phyloP scores from a whole-genome alignment of 352 stramenopile species.

The Globisporangium uncinulatum region DNA sequence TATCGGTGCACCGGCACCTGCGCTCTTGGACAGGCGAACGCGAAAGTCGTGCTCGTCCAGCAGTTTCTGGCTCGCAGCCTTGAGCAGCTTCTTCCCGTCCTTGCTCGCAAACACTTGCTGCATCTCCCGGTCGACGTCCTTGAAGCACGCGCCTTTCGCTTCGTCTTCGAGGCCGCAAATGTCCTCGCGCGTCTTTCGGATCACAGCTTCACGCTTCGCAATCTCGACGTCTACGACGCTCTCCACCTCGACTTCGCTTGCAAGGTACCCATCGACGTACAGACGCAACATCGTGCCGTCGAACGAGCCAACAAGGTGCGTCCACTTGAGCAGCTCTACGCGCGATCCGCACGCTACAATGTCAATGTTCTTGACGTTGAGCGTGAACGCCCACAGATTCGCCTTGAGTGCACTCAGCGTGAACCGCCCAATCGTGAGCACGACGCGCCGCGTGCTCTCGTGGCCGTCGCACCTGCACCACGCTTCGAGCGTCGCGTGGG shows the following conservation, averaged over 20 bases:
- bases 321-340: constrained; percentile 72
- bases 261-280: constrained; percentile 72
- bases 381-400: constrained; percentile 75
- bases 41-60: constrained; percentile 84
- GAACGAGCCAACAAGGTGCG: constrained; percentile 83
- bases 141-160: constrained; percentile 64
- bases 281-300: constrained; percentile 82
- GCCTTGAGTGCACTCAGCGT: constrained; percentile 59
- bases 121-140: constrained; percentile 62
- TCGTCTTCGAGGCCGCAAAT: constrained; percentile 75
- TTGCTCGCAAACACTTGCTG: constrained; percentile 64
- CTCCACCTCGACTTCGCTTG: constrained; percentile 70
- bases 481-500: constrained; percentile 61
- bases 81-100: constrained; percentile 66
- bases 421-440: constrained; percentile 73
- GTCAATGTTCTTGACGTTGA: constrained; percentile 79
- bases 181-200: constrained; percentile 69
- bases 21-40: constrained; percentile 48
- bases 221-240: constrained; percentile 65
- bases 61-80: constrained; percentile 55
- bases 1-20: neutral
- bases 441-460: constrained; percentile 58
- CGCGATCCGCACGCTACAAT: constrained; percentile 48
- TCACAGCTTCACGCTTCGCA: constrained; percentile 51
- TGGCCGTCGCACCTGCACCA: constrained; percentile 74